phyloP scores from a whole-genome alignment of 225 moss, liverwort and hornwort genomes.

The Physcomitrellopsis africana region DNA sequence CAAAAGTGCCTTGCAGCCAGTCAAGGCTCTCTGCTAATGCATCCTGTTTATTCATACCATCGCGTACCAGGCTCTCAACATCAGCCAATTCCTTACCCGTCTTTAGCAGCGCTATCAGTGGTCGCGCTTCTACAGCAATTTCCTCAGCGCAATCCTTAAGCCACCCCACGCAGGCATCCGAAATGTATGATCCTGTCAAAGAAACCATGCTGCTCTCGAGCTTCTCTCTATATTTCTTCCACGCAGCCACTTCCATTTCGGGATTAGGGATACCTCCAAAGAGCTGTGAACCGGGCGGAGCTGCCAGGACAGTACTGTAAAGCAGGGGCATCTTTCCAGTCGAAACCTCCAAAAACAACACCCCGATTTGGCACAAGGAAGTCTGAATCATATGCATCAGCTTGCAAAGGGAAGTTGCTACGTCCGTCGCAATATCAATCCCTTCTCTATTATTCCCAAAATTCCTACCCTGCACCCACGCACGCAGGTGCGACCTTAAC shows the following conservation, averaged over 20 bases:
- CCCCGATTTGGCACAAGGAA: slow-evolving; percentile 75
- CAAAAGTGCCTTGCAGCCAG: slow-evolving; percentile 78
- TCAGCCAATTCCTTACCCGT: slow-evolving; percentile 66
- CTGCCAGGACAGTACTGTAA: slow-evolving; percentile 66
- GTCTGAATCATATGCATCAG: slow-evolving; percentile 72
- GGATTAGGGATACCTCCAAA: slow-evolving; percentile 88
- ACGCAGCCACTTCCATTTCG: slow-evolving; percentile 65
- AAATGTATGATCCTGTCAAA: slow-evolving; percentile 60
- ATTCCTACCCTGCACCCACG: slow-evolving; percentile 33
- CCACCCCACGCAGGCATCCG: slow-evolving; percentile 72
- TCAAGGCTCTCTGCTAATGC: slow-evolving; percentile 61
- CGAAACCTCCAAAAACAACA: slow-evolving; percentile 79
- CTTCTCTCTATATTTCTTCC: slow-evolving; percentile 73
- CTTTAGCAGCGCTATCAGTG: slow-evolving; percentile 56
- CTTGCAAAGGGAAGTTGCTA: slow-evolving; percentile 54
- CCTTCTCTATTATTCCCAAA: slow-evolving; percentile 14
- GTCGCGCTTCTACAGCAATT: slow-evolving; percentile 48
- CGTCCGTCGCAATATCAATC: slow-evolving; percentile 23
- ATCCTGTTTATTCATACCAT: slow-evolving; percentile 57
- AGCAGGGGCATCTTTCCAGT: slow-evolving; percentile 79
- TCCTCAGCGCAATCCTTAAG: slow-evolving; percentile 69
- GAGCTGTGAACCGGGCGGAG: slow-evolving; percentile 78
- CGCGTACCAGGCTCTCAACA: slow-evolving; percentile 64
- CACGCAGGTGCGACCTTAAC: slow-evolving; percentile 61
- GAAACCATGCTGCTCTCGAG: slow-evolving; percentile 68